phyloP scores from a whole-genome alignment of 257 asterid genomes.

The Parsonsia alboflavescens region DNA sequence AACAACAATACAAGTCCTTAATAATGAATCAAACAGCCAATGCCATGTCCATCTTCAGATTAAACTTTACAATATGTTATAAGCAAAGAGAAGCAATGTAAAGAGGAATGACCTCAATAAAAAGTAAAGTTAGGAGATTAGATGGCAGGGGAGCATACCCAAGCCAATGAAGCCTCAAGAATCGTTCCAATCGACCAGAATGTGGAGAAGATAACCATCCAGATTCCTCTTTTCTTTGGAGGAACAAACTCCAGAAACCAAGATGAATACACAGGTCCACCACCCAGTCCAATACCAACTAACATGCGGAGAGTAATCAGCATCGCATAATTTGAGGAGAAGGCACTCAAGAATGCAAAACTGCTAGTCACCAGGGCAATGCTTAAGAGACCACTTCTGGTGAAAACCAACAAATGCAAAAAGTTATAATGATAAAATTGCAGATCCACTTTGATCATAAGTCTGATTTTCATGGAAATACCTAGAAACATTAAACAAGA shows the following conservation, averaged over 20 bases:
- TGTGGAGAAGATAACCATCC: constrained; percentile 71
- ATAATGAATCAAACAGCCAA: not conserved
- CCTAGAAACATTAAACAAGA: not conserved
- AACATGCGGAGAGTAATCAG: constrained; percentile 50
- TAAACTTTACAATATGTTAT: not conserved
- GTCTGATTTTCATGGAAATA: not conserved
- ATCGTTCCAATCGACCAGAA: constrained; percentile 77
- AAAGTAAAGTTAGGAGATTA: not conserved
- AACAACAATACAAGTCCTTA: not conserved
- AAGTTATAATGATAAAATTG: not conserved
- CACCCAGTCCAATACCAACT: constrained; percentile 79
- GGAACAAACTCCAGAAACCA: constrained; percentile 93
- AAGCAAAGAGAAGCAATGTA: not conserved
- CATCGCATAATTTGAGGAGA: constrained; percentile 54
- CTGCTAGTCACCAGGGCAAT: constrained; percentile 56
- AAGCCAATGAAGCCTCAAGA: constrained; percentile 71
- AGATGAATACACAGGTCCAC: constrained; percentile 71
- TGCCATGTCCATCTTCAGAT: not conserved
- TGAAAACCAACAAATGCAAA: constrained; percentile 15
- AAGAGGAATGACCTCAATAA: constrained; percentile 1
- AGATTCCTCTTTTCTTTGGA: constrained; percentile 52
- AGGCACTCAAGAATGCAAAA: constrained; percentile 51
- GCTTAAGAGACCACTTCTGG: constrained; percentile 69
- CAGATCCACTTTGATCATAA: not conserved
- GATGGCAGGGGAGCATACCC: constrained; percentile 37